These are phyloP conservation scores for Phyllosticta paracitricarpa DNA, from an alignment of 2,329 filamentous ascomycete genomes.

Conservation along the genomic window DNA sequence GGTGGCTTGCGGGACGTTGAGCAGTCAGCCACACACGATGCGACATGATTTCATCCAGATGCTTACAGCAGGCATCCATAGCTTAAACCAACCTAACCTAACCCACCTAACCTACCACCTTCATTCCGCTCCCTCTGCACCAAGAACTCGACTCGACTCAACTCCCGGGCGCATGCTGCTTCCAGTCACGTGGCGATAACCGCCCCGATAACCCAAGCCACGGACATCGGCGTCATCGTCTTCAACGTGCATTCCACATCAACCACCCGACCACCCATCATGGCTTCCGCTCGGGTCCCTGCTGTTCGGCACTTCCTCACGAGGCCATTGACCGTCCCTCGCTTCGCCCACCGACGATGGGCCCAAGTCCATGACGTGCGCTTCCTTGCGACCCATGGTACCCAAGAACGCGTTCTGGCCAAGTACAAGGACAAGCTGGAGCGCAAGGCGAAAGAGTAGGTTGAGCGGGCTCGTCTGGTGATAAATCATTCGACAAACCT, in stretches of 20 bases:
- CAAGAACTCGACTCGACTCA: background rate
- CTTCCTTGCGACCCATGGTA: slow-evolving; percentile 71
- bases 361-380: slow-evolving; percentile 88
- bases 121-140: background rate
- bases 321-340: slow-evolving; percentile 1
- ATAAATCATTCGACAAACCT: background rate
- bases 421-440: slow-evolving; percentile 83
- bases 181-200: background rate
- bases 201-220: background rate
- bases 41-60: background rate
- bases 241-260: background rate
- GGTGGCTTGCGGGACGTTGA: background rate
- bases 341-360: slow-evolving; percentile 64
- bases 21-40: background rate
- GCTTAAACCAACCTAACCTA: background rate
- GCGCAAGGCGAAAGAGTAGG: slow-evolving; percentile 62
- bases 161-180: background rate
- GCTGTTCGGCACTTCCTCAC: slow-evolving; percentile 7
- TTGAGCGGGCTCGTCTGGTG: slow-evolving; percentile 8
- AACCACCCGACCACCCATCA: background rate
- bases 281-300: slow-evolving; percentile 8
- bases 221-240: background rate
- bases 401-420: slow-evolving; percentile 59
- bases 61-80: background rate
- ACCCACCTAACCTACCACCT: background rate